Evolutionary conservation across 768 basidiomycete genomes (phyloP), one percentile per base, ranked within the genome.

Genomic region (Agrocybe praecox): DNA sequence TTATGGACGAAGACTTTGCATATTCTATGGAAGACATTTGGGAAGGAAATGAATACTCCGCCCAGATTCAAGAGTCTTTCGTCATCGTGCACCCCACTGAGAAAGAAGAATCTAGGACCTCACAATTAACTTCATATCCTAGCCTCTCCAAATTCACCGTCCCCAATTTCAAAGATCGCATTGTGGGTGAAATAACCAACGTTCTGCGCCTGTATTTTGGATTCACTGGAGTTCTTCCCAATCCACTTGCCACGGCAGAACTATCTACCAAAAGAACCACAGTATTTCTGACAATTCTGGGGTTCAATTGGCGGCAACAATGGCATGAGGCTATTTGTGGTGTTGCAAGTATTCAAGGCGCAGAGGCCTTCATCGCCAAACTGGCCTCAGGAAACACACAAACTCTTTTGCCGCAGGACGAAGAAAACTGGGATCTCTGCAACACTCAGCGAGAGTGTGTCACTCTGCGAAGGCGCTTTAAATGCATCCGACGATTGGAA

Each of bases 381-480:
- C n/a, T 48, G 12, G 6, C 19, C n/a, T 6, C n/a, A 5, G 36
- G 36, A 11, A n/a, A 18, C 8, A 9, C 7, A 2, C 26, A 29
- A 29, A 29, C 26, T 29, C 26, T 29, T 29, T 29, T 29, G 26
- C 18, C 47, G 6, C 5, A n/a, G 6, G 29, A 17, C 24, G 44
- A 54, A 12, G 53, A 54, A 34, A 29, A 29, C 5, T 54, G 53
- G 44, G 53, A 54, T 45, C 22, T 54, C 23, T n/a, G 21, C 29
- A 21, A 45, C 24, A 29, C 19, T 29, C 21, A 54, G 29, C 19
- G 19, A 46, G 53, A 44, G 17, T 46, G 7, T 18, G 14, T 54
- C 24, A 11, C 15, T 3, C 22, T 29, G 12, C 12, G 24, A 6
- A 22, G 18, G 14, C 17, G 50, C 6, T 36, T 52, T n/a, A n/a